These are phyloP conservation scores for Hymenoscyphus albidus DNA, from an alignment of 2,329 filamentous ascomycete species.

Conservation along the genomic window DNA sequence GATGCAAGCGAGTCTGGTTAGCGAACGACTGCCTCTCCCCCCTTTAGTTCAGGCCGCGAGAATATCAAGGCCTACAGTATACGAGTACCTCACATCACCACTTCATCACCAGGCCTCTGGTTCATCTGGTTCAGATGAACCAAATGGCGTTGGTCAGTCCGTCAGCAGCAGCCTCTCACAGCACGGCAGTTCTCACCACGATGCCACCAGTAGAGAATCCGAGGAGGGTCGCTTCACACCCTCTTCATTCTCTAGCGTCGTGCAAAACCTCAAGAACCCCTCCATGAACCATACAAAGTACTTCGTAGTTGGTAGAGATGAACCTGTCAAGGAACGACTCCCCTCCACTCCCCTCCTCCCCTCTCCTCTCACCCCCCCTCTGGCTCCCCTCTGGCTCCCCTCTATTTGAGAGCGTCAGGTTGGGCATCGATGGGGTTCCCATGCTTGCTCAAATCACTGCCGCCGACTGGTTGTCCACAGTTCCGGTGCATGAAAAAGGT, in stretches of 20 bases:
- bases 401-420: constrained; percentile 12
- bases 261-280: background rate
- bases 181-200: constrained; percentile 2
- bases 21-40: constrained; percentile 1
- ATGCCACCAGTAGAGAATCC: background rate
- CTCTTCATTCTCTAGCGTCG: constrained; percentile 5
- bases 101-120: background rate
- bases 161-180: constrained; percentile 6
- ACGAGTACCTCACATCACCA: background rate
- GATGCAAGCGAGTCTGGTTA: constrained; percentile 25
- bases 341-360: background rate
- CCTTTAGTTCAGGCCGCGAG: background rate
- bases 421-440: constrained; percentile 22
- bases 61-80: background rate
- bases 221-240: background rate
- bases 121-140: background rate
- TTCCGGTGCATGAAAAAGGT: constrained; percentile 26
- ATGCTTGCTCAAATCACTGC: constrained; percentile 14
- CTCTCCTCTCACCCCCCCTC: background rate
- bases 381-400: constrained; percentile 3
- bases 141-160: background rate
- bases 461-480: constrained; percentile 26
- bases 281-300: background rate
- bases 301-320: too few relatives aligned
- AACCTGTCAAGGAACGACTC: background rate